Evolutionary conservation across 2,329 filamentous ascomycete species (phyloP), one percentile per base, ranked within the genome.

Genomic region (Coleophoma eucalyptorum): DNA sequence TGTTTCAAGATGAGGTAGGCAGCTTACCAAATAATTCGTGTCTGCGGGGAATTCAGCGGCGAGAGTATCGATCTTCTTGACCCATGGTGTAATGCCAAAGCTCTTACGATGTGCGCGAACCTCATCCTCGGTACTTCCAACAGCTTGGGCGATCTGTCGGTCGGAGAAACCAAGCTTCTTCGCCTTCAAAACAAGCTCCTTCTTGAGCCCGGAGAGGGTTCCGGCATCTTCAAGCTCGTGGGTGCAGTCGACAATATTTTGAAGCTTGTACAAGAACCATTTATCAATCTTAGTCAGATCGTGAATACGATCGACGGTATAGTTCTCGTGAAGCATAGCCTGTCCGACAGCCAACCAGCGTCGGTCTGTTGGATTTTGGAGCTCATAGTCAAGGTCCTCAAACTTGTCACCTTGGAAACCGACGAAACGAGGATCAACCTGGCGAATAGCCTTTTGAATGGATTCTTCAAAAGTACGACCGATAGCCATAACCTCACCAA

Each of bases 121-220:
- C 64, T 94, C 84, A 61, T 96, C 88, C 73, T 99, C 94, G 35
- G 86, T 88, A 68, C 87, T 86, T 63, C 89, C 87, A 61, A 96
- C 89, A 32, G 90, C 89, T 55, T 82, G 78, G 48, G 91, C 90
- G 63, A 99, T 97, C 74, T 99, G 94, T 74, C 86, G 89, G 69
- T 99, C 94, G 49, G 90, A 96, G 81, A 99, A 99, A 58, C 94
- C 94, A 71, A 96, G 81, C 78, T 97, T 96, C 85, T 99, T 99
- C 49, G 94, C 89, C 75, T 90, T 92, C 59, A 90, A 72, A 65
- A 99, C 77, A 55, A 94, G 83, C 65, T 96, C 92, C 72, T 92
- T 89, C 77, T 92, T 93, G 56, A 99, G 75, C 50, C 85, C 88
- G 63, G 88, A 85, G 43, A 99, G 80, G 64, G 85, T 88, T 59